phyloP scores from a whole-genome alignment of 2,329 filamentous ascomycete genomes.

The Fusarium sulawesiense region DNA sequence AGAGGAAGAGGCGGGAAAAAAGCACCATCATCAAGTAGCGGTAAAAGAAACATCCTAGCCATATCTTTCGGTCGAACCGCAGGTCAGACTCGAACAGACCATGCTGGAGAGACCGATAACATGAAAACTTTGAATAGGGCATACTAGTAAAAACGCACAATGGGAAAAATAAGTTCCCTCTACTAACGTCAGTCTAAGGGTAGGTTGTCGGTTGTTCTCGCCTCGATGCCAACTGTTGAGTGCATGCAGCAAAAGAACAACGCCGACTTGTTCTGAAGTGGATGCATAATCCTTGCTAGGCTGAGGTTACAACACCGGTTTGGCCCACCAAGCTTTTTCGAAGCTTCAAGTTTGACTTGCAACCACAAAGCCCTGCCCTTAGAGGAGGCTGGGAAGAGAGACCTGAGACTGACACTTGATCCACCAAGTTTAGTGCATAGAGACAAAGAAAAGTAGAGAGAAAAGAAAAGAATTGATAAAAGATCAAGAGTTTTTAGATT shows the following conservation, averaged over 20 bases:
- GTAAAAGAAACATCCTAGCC: slow-evolving; percentile 2
- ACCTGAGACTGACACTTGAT: slow-evolving; percentile 8
- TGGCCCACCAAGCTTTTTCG: slow-evolving; percentile 16
- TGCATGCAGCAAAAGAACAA: slow-evolving; percentile 43
- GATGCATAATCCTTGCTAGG: slow-evolving; percentile 27
- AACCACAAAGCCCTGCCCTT: slow-evolving; percentile 1
- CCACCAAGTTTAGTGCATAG: not conserved
- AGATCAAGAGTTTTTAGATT: slow-evolving; percentile 28
- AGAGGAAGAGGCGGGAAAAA: not conserved
- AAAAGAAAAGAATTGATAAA: slow-evolving; percentile 18
- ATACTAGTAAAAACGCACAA: slow-evolving; percentile 30
- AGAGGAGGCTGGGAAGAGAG: slow-evolving; percentile 8
- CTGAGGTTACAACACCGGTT: slow-evolving; percentile 6
- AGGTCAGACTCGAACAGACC: not conserved
- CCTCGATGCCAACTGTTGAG: slow-evolving; percentile 42
- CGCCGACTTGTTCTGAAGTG: slow-evolving; percentile 23
- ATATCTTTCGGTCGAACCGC: not conserved
- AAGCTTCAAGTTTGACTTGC: slow-evolving; percentile 18
- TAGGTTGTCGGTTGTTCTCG: not conserved
- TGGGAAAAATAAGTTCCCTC: slow-evolving; percentile 16
- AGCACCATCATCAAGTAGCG: slow-evolving; percentile 1
- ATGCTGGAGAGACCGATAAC: not conserved
- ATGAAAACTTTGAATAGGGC: slow-evolving; percentile 9
- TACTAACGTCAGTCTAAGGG: slow-evolving; percentile 11
- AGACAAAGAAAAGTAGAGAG: not conserved